These are phyloP conservation scores for Fusarium mangiferae DNA, from an alignment of 2,329 filamentous ascomycete genomes.

Conservation along the genomic window DNA sequence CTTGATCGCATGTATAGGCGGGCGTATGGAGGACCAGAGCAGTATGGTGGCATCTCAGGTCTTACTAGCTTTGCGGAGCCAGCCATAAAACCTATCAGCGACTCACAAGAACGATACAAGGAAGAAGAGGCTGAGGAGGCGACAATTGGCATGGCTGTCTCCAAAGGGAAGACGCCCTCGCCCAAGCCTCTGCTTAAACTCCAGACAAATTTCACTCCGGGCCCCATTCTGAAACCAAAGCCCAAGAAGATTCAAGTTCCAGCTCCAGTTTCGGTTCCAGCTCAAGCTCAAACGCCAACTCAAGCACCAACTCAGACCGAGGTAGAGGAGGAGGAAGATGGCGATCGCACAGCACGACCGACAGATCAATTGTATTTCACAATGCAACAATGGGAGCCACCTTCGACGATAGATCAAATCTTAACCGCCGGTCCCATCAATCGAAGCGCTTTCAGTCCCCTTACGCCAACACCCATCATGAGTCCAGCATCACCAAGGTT, in stretches of 20 bases:
- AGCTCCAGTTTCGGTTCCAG: background rate
- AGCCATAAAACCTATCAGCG: conserved; percentile 33
- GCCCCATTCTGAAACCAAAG: conserved; percentile 16
- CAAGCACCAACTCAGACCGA: background rate
- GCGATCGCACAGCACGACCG: conserved; percentile 53
- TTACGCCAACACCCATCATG: conserved; percentile 37
- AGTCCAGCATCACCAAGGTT: conserved; percentile 43
- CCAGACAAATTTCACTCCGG: conserved; percentile 55
- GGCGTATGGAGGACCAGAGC: conserved; percentile 63
- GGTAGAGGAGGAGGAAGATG: conserved; percentile 48
- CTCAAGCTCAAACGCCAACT: background rate
- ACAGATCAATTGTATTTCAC: conserved; percentile 44
- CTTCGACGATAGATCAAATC: conserved; percentile 57
- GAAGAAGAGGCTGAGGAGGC: conserved; percentile 39
- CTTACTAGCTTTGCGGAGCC: conserved; percentile 44
- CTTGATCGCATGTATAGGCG: conserved; percentile 67
- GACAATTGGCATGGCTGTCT: conserved; percentile 41
- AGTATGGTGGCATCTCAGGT: conserved; percentile 58
- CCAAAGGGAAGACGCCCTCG: conserved; percentile 40
- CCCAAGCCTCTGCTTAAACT: conserved; percentile 52
- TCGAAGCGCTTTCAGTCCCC: conserved; percentile 35
- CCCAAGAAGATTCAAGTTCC: conserved; percentile 18
- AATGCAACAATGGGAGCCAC: conserved; percentile 45
- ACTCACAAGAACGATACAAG: conserved; percentile 35
- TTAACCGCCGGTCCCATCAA: conserved; percentile 46